phyloP scores from a whole-genome alignment of 352 stramenopile species.

The Globisporangium acanthophoron region DNA sequence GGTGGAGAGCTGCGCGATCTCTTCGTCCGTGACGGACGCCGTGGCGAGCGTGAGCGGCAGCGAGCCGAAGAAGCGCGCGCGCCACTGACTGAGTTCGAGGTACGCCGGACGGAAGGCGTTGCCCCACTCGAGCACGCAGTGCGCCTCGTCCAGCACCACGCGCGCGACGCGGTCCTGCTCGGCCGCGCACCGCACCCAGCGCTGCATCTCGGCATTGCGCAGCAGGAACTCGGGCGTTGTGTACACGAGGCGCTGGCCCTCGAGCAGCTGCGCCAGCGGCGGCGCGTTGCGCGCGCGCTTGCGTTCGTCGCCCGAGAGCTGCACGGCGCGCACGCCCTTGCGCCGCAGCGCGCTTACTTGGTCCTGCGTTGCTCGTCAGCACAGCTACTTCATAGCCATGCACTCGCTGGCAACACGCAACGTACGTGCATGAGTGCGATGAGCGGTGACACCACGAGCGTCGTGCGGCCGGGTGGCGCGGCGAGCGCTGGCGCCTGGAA shows the following conservation, averaged over 20 bases:
- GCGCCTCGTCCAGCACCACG: conserved; percentile 74
- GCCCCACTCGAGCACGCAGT: conserved; percentile 78
- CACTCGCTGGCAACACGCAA: conserved; percentile 3
- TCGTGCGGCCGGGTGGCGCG: conserved; percentile 25
- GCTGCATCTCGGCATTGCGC: conserved; percentile 51
- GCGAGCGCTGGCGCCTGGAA: conserved; percentile 71
- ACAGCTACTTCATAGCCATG: no score
- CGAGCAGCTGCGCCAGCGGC: conserved; percentile 31
- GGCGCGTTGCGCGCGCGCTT: conserved; percentile 7
- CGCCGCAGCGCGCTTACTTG: conserved; percentile 61
- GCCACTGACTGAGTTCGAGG: conserved; percentile 57
- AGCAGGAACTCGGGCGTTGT: conserved; percentile 78
- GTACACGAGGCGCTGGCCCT: conserved; percentile 58
- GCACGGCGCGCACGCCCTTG: conserved; percentile 43
- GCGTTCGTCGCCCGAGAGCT: conserved; percentile 33
- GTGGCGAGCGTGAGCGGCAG: conserved; percentile 68
- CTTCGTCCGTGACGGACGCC: conserved; percentile 61
- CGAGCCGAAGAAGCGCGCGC: conserved; percentile 29
- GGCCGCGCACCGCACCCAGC: conserved; percentile 28
- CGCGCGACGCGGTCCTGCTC: conserved; percentile 27
- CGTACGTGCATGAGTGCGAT: conserved; percentile 73
- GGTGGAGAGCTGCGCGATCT: conserved; percentile 43
- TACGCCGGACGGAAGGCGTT: conserved; percentile 73
- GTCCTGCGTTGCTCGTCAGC: conserved; percentile 25
- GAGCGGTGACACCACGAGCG: conserved; percentile 70